Evolutionary conservation across 352 stramenopile genomes (phyloP).

Genomic region (Phytophthora tentaculata): DNA sequence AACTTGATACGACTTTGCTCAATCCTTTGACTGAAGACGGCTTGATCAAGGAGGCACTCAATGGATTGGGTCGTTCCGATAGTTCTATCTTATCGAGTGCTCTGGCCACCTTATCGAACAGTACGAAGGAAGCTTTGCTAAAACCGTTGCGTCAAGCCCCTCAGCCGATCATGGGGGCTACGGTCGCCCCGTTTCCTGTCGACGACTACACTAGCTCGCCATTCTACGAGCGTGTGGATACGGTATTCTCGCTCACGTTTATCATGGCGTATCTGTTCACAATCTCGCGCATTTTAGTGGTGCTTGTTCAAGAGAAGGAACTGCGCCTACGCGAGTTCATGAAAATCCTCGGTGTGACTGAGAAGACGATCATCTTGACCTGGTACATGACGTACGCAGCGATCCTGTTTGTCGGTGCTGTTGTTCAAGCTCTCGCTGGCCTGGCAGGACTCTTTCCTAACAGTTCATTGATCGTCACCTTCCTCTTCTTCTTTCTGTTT

Average conservation of each 20-base stretch:
- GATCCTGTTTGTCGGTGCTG: slow-evolving; percentile 73
- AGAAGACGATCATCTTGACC: slow-evolving; percentile 61
- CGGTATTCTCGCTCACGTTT: slow-evolving; percentile 85
- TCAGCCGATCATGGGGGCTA: slow-evolving; percentile 45
- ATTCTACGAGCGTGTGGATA: slow-evolving; percentile 71
- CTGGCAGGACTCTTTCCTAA: slow-evolving; percentile 53
- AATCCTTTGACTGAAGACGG: slow-evolving; percentile 42
- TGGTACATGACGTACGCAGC: slow-evolving; percentile 88
- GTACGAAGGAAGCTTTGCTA: slow-evolving; percentile 37
- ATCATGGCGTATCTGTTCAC: slow-evolving; percentile 78
- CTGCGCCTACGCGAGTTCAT: slow-evolving; percentile 63
- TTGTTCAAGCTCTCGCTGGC: slow-evolving; percentile 69
- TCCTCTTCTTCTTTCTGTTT: slow-evolving; percentile 80
- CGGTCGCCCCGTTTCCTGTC: slow-evolving; percentile 51
- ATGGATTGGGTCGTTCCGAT: too few relatives aligned
- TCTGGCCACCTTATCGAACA: slow-evolving; percentile 6
- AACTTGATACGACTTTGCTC: slow-evolving; percentile 41
- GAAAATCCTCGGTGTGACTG: slow-evolving; percentile 70
- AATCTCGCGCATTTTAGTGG: slow-evolving; percentile 81
- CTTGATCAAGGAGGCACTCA: slow-evolving; percentile 39
- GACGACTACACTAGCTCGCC: slow-evolving; percentile 47
- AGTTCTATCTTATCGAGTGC: slow-evolving; percentile 29
- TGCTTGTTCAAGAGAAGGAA: slow-evolving; percentile 87
- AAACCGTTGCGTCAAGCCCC: slow-evolving; percentile 47
- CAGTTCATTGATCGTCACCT: slow-evolving; percentile 50